Evolutionary conservation across 768 basidiomycete genomes (phyloP), one percentile per base, ranked within the genome.

Genomic region (Kwoniella heveanensis): DNA sequence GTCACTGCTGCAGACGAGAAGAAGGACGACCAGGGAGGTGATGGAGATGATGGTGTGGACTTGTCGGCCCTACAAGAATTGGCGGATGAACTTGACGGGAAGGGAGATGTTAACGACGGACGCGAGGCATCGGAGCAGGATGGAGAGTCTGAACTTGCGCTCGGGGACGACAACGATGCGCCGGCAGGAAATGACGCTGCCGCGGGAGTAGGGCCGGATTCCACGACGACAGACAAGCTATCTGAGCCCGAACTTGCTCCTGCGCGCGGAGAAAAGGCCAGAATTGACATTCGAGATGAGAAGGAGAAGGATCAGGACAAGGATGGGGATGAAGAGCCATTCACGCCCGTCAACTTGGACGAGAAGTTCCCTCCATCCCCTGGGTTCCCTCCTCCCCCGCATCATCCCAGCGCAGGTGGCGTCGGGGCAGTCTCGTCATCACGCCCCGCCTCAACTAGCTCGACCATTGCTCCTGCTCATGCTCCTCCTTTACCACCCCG

Each of bases 351-450:
- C 8, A 61, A 61, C 44, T 44, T 61, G 21, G 60, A 61, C 37
- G 60, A 61, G 44, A 61, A 61, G 29, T 61, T 55, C 61, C 60
- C 54, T 13, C 39, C 64, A 22, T 54, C 62, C 9, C 62, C 57
- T 53, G 36, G 47, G 13, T 60, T 61, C 27, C 71, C 69, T 19
- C 67, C 67, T 19, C 58, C 69, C 1, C 69, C 69, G 5, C 67
- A 67, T 39, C 66, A 73, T 62, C 71, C 71, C 39, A 17, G 39
- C 39, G 17, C 39, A 19, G 10, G 17, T 19, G 39, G 39, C 19
- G 7, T 25, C 5, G 15, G 27, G 1, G 15, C 51, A 30, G 9
- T 12, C 15, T 52, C 52, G 9, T 39, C 36, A 8, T 8, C 21
- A n/a, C 26, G 57, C 19, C 48, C 30, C 4, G 30, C 26, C 2